These are phyloP conservation scores for Cryptosporidium andersoni DNA, from an alignment of 169 alveolate genomes.

Conservation along the genomic window DNA sequence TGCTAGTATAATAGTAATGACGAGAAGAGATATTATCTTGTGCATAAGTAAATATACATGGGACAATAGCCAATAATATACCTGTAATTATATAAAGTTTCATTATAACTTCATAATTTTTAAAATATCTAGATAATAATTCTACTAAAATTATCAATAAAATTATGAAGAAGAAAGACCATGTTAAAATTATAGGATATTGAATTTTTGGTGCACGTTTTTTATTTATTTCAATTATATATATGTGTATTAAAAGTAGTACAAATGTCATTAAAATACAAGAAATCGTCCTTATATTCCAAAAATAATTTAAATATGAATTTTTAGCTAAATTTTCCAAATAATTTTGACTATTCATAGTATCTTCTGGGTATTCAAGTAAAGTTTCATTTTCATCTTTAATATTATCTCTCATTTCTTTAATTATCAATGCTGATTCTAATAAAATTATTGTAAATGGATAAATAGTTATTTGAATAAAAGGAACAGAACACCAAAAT, in stretches of 20 bases:
- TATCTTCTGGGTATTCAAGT: background rate
- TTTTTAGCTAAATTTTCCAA: slow-evolving; percentile 19
- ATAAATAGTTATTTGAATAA: slow-evolving; percentile 25
- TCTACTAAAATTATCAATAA: slow-evolving; percentile 24
- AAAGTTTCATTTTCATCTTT: background rate
- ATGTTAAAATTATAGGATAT: slow-evolving; percentile 34
- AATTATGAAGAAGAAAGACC: slow-evolving; percentile 22
- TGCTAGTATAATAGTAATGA: slow-evolving; percentile 35
- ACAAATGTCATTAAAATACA: slow-evolving; percentile 6
- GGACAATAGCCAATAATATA: background rate
- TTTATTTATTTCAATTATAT: slow-evolving; percentile 16
- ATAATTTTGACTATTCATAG: background rate
- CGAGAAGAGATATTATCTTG: slow-evolving; percentile 7
- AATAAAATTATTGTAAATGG: slow-evolving; percentile 32
- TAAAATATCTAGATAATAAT: slow-evolving; percentile 6
- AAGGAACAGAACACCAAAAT: slow-evolving; percentile 41
- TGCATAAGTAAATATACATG: slow-evolving; percentile 45
- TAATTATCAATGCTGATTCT: slow-evolving; percentile 38
- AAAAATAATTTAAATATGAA: slow-evolving; percentile 10
- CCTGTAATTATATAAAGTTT: slow-evolving; percentile 12
- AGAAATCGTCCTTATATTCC: slow-evolving; percentile 18
- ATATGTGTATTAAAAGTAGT: slow-evolving; percentile 9
- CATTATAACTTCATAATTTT: slow-evolving; percentile 17
- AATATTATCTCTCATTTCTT: slow-evolving; percentile 5
- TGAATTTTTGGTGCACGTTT: slow-evolving; percentile 45